Percentiles rank a stretch among this genome's conserved stretches.
phyloP scores from a whole-genome alignment of 2,329 filamentous ascomycete species.

The Fusarium gaditjirri region DNA sequence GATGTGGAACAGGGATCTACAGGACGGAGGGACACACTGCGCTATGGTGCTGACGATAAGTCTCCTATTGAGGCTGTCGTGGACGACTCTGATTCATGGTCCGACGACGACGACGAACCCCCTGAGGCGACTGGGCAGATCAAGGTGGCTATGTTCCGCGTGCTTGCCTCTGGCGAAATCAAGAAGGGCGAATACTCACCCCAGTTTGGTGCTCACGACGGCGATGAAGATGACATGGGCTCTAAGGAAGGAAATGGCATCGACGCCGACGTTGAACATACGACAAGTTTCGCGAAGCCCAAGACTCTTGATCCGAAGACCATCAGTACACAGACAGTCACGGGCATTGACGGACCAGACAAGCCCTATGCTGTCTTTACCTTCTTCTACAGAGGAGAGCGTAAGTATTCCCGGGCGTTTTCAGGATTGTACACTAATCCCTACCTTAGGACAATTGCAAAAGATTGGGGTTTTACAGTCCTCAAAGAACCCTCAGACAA shows the following conservation, averaged over 20 bases:
- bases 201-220: conserved; percentile 96
- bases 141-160: conserved; percentile 95
- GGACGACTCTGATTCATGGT: conserved; percentile 79
- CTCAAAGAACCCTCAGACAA: conserved; percentile 71
- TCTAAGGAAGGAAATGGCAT: conserved; percentile 66
- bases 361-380: conserved; percentile 97
- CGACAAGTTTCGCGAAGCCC: conserved; percentile 96
- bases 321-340: conserved; percentile 99
- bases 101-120: conserved; percentile 84
- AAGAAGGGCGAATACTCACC: conserved; percentile 98
- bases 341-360: conserved; percentile 93
- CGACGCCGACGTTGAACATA: conserved; percentile 91
- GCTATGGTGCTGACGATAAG: conserved; percentile 82
- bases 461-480: conserved; percentile 92
- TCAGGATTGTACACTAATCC: conserved; percentile 38
- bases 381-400: conserved; percentile 95
- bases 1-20: conserved; percentile 57
- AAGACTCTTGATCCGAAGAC: conserved; percentile 96
- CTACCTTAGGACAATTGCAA: conserved; percentile 81
- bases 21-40: conserved; percentile 68
- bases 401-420: conserved; percentile 65
- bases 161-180: conserved; percentile 94
- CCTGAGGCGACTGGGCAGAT: conserved; percentile 97
- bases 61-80: conserved; percentile 76
- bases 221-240: conserved; percentile 75